Base-by-base conservation (phyloP, 2,329 filamentous ascomycete genomes). In the Fusarium miscanthi region DNA sequence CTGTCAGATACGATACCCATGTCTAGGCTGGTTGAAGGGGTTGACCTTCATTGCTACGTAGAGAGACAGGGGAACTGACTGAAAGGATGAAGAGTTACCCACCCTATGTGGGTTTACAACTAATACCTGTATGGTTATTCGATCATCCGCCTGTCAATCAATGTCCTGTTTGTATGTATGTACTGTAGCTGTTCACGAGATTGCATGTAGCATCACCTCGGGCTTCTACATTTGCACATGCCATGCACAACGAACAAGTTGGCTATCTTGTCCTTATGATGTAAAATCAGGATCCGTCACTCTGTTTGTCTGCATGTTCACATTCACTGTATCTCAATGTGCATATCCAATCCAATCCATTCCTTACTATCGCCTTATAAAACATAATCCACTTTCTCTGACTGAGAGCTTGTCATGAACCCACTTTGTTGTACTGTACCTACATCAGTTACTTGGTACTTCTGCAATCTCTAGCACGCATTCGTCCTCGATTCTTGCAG, bases 201-300 rank as follows among this genome's bases (percentile, higher is more conserved):
- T 52, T 52, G 23, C 49, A 49, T 41, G 42, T 43, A 59, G 59
- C 53, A 61, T 52, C 43, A 69, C 46, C 51, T 56, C 59, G 65
- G 58, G 38, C 30, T 49, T 63, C 54, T 37, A 46, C 52, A 60
- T 73, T 65, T 60, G 52, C 66, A 72, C 71, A 70, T 71, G 69
- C 58, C 38, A 57, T 33, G 53, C 45, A 43, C 14, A 63, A 21
- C 13, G 38, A 46, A 35, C 8, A 35, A 46, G 37, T 59, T 51
- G 53, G 58, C 30, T 68, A 43, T 60, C 33, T n/a, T 30, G 33
- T 23, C 54, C 53, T 42, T 59, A 25, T 52, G 46, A 62, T 35
- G 45, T n/a, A 31, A n/a, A 63, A 37, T n/a, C 41, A 53, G 27
- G 38, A 42, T 62, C 60, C 43, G 41, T 59, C 53, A 43, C 37